Evolutionary conservation across 305 asterid species (phyloP).

Genomic region (Fraxinus baroniana): DNA sequence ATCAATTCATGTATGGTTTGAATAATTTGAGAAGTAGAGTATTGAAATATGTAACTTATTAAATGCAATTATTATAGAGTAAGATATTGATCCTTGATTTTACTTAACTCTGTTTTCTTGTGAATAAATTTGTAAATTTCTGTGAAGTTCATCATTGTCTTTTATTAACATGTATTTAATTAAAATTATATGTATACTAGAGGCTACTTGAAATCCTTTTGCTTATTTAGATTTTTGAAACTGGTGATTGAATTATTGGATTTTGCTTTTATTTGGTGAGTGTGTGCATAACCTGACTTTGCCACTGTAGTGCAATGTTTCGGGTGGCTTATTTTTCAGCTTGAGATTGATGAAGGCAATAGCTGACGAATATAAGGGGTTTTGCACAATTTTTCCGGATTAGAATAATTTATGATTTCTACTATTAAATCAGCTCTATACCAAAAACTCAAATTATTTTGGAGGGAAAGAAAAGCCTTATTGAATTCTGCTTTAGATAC

Average conservation of each 20-base stretch:
- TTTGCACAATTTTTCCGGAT: background rate
- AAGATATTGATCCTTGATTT: background rate
- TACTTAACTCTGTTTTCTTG: background rate
- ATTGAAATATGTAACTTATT: background rate
- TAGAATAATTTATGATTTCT: background rate
- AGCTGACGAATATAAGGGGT: background rate
- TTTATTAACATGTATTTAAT: background rate
- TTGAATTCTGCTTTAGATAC: background rate
- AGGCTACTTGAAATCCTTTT: background rate
- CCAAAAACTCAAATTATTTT: background rate
- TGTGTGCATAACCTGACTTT: background rate
- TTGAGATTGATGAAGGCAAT: background rate
- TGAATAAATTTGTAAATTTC: background rate
- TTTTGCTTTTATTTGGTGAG: background rate
- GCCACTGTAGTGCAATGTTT: background rate
- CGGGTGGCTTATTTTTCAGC: background rate
- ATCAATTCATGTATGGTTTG: background rate
- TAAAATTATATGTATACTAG: background rate
- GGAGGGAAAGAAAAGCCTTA: background rate
- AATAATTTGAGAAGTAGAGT: background rate
- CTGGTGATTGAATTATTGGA: background rate
- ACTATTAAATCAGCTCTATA: background rate
- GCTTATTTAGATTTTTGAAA: background rate
- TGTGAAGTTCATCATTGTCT: background rate
- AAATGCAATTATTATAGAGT: background rate